Evolutionary conservation across 2,329 filamentous ascomycete genomes (phyloP).

Genomic region (Phyllosticta paracitricarpa): DNA sequence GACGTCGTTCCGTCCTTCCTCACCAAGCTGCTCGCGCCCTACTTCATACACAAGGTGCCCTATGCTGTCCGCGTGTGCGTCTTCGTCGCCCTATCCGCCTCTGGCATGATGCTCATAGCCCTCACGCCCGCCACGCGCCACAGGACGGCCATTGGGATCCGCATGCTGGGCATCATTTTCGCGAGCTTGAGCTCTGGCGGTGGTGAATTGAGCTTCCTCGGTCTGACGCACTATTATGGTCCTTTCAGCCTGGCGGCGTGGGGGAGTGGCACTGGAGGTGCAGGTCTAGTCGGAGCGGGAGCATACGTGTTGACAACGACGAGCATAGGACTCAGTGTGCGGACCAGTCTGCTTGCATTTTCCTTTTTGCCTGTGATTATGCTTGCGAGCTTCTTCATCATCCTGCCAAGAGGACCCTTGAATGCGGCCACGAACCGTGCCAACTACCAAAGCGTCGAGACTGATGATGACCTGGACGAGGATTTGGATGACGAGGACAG

Average conservation of each 20-base stretch:
- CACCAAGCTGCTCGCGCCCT: slow-evolving; percentile 80
- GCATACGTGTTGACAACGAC: slow-evolving; percentile 82
- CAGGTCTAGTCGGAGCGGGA: slow-evolving; percentile 76
- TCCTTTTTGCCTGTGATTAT: slow-evolving; percentile 74
- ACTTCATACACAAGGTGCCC: slow-evolving; percentile 82
- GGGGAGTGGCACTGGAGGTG: slow-evolving; percentile 86
- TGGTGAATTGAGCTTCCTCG: slow-evolving; percentile 84
- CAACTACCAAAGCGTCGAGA: slow-evolving; percentile 44
- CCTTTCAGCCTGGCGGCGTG: slow-evolving; percentile 78
- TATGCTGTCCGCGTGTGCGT: slow-evolving; percentile 65
- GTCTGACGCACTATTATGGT: slow-evolving; percentile 88
- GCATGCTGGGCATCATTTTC: slow-evolving; percentile 73
- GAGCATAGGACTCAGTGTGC: slow-evolving; percentile 64
- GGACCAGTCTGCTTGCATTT: slow-evolving; percentile 63
- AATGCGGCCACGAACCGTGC: slow-evolving; percentile 34
- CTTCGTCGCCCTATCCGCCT: slow-evolving; percentile 65
- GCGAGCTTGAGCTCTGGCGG: slow-evolving; percentile 78
- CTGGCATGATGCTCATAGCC: slow-evolving; percentile 83
- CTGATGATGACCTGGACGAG: slow-evolving; percentile 21
- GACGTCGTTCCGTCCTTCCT: slow-evolving; percentile 85
- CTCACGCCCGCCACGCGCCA: slow-evolving; percentile 56
- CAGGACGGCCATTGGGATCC: slow-evolving; percentile 55
- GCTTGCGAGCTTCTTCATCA: slow-evolving; percentile 73
- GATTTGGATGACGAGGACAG: slow-evolving; percentile 13
- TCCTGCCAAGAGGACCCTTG: slow-evolving; percentile 63